Evolutionary conservation across 2,329 filamentous ascomycete species (phyloP).

Genomic region (Drechslera avenae): DNA sequence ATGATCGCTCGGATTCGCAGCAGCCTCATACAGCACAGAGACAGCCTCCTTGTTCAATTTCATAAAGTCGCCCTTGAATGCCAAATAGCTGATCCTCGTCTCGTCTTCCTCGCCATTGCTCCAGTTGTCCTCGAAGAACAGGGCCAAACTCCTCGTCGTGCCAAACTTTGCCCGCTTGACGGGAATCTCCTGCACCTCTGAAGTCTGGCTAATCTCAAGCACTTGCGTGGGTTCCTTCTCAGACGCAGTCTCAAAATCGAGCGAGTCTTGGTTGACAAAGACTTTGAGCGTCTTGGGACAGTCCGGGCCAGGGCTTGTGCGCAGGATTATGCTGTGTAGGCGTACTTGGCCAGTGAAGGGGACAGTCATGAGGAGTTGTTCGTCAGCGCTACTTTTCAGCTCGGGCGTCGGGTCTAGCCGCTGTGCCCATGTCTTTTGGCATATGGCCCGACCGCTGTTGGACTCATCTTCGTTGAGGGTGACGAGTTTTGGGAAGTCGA

Average conservation of each 20-base stretch:
- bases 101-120: constrained; percentile 75
- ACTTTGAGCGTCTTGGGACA: constrained; percentile 85
- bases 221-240: constrained; percentile 74
- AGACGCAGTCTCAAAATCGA: constrained; percentile 81
- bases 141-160: constrained; percentile 76
- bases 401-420: constrained; percentile 73
- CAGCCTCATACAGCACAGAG: constrained; percentile 90
- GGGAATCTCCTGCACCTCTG: constrained; percentile 83
- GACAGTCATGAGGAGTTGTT: constrained; percentile 90
- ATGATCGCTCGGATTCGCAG: constrained; percentile 90
- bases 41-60: constrained; percentile 79
- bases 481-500: constrained; percentile 82
- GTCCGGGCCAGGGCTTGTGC: constrained; percentile 70
- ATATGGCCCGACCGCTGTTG: constrained; percentile 72
- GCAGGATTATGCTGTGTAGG: constrained; percentile 85
- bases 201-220: constrained; percentile 76
- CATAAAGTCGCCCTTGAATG: constrained; percentile 95
- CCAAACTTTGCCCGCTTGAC: constrained; percentile 89
- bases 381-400: constrained; percentile 83
- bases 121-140: constrained; percentile 95
- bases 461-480: constrained; percentile 81
- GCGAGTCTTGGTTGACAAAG: constrained; percentile 78
- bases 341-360: constrained; percentile 95
- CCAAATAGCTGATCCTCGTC: constrained; percentile 79
- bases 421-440: constrained; percentile 91